phyloP scores from a whole-genome alignment of 352 stramenopile species.

The Globisporangium barbulae region DNA sequence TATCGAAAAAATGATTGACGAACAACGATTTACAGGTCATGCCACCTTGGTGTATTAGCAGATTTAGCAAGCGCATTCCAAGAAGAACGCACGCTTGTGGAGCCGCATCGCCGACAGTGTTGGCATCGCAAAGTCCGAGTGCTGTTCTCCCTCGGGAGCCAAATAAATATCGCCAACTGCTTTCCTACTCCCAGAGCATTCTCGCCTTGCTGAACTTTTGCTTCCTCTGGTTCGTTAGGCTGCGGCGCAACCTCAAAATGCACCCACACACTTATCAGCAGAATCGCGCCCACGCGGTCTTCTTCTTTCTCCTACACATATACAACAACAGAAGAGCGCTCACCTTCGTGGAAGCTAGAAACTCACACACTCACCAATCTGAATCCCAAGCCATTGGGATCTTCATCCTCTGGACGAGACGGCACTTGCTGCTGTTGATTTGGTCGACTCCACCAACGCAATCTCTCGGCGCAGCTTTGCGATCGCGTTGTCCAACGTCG shows the following conservation, averaged over 20 bases:
- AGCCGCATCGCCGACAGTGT: neutral
- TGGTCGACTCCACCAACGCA: slow-evolving; percentile 8
- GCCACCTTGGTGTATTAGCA: neutral
- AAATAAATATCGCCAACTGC: slow-evolving; percentile 4
- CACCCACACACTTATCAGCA: neutral
- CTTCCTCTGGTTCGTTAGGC: neutral
- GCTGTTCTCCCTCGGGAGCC: neutral
- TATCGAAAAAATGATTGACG: too few species aligned
- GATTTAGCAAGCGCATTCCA: neutral
- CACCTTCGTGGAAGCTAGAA: neutral
- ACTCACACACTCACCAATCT: neutral
- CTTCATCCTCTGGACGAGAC: neutral
- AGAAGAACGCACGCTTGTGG: neutral
- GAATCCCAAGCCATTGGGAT: neutral
- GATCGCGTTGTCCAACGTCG: slow-evolving; percentile 10
- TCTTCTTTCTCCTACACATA: neutral
- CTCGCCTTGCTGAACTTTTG: neutral
- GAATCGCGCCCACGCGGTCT: neutral
- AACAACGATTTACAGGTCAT: neutral
- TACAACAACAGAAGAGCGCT: neutral
- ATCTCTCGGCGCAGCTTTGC: slow-evolving; percentile 12
- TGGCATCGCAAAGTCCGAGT: neutral
- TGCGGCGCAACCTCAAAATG: neutral
- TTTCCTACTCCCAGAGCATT: neutral
- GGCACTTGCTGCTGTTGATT: neutral